These are phyloP conservation scores for Halteria grandinella DNA, from an alignment of 73 alveolate genomes.

Conservation along the genomic window DNA sequence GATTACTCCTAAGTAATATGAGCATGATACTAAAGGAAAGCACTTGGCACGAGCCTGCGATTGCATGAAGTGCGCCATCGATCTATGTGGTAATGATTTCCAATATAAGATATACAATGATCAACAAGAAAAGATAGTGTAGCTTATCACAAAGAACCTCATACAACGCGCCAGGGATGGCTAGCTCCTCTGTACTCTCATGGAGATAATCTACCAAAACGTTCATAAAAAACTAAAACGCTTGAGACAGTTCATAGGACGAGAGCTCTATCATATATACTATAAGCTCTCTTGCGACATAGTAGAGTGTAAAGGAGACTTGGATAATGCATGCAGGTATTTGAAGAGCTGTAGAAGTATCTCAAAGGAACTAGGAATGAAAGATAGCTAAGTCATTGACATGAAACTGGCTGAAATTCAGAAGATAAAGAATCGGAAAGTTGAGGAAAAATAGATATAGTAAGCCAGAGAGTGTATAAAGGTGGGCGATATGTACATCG, in stretches of 20 bases:
- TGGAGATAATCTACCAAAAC: conserved; percentile 20
- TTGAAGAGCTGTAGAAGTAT: conserved; percentile 2
- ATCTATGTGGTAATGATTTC: background rate
- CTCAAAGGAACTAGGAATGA: background rate
- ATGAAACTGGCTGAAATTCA: conserved; percentile 3
- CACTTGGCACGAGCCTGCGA: conserved; percentile 26
- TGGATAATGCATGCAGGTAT: conserved; percentile 14
- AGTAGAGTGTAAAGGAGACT: conserved; percentile 7
- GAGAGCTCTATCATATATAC: conserved; percentile 9
- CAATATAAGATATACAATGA: background rate
- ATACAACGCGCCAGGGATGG: conserved; percentile 13
- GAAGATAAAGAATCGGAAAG: conserved; percentile 23
- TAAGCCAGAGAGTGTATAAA: background rate
- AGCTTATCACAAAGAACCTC: conserved; percentile 1
- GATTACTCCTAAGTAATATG: conserved; percentile 20
- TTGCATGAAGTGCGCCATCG: conserved; percentile 1
- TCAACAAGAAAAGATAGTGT: background rate
- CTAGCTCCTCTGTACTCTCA: conserved; percentile 17
- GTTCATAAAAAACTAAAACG: conserved; percentile 1
- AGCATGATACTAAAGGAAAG: conserved; percentile 36
- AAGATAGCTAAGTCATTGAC: conserved; percentile 12
- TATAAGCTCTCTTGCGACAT: conserved; percentile 16
- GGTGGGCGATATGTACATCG: conserved; percentile 2
- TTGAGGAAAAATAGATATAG: background rate
- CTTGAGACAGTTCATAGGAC: conserved; percentile 17